Evolutionary conservation across 78 protist genomes (phyloP), one percentile per base, ranked within the genome.

Genomic region (Chrysochromulina tobinii): DNA sequence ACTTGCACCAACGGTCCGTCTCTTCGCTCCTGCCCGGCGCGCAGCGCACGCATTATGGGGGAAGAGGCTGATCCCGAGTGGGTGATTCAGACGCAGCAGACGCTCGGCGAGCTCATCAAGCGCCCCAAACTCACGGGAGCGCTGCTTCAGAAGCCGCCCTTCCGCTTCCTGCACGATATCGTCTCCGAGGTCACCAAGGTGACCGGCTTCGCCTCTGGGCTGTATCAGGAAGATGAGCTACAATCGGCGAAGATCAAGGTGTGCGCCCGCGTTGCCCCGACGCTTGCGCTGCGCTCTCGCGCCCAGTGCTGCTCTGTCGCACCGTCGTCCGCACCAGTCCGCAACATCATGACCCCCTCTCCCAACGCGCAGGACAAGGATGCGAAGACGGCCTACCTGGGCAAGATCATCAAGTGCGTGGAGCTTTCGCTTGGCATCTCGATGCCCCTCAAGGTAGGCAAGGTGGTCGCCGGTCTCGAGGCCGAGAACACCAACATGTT

Each of bases 121-220:
- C 84, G 84, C 58, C 96, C 95, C 2, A 91, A 89, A 89, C 92
- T 94, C 54, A 93, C 93, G 0, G 96, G 86, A 1, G 68, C 88
- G 67, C 94, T 94, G 64, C 92, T 96, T 2, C 11, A 20, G 23
- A 85, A 89, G 86, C 97, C 97, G 0, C 97, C 97, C 14, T 93
- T 96, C 75, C 94, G 97, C 3, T 96, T 92, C 86, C 79, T 96
- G 0, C 96, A 94, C 90, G 96, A 94, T 66, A 92, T 96, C 51
- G 89, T 96, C 67, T 66, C 93, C 15, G 94, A 91, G 50, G 61
- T 89, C 50, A 92, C 89, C 18, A 53, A 59, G 14, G 67, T 67
- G 23, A 81, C 94, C 4, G 93, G 93, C 20, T 90, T 91, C 25
- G 89, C 90, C 15, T 58, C 23, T 6, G 92, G 92, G 17, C 81